Evolutionary conservation across 1,284 basidiomycete species (phyloP).

Genomic region (Apiotrichum gracile): DNA sequence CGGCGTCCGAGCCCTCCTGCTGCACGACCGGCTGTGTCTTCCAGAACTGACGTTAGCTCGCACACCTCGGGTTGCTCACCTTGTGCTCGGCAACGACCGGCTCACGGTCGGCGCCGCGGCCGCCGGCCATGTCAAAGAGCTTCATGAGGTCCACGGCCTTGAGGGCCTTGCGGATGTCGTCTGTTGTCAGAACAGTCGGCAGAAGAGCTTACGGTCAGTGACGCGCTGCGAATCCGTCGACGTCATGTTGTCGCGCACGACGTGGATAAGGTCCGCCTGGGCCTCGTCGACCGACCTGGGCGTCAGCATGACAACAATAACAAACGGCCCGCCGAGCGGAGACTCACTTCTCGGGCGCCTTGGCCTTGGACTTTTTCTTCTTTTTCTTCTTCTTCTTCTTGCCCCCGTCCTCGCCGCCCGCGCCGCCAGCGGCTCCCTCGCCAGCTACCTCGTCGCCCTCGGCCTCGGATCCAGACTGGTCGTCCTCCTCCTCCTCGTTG

Average conservation of each 20-base stretch:
- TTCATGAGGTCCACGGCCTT: conserved; percentile 48
- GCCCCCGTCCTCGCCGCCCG: conserved; percentile 16
- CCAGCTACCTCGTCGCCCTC: conserved; percentile 11
- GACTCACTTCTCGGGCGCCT: conserved; percentile 32
- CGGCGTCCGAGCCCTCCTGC: conserved; percentile 51
- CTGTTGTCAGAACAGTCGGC: conserved; percentile 12
- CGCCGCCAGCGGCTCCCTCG: conserved; percentile 17
- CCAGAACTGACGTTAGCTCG: conserved; percentile 66
- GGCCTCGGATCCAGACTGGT: conserved; percentile 7
- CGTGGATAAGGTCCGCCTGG: conserved; percentile 7
- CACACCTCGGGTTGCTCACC: conserved; percentile 48
- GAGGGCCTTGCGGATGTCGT: conserved; percentile 43
- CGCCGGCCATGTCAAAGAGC: conserved; percentile 44
- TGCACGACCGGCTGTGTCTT: conserved; percentile 92
- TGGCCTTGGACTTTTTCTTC: conserved; percentile 36
- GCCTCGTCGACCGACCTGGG: conserved; percentile 37
- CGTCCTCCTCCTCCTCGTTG: conserved; percentile 12
- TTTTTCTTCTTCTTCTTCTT: conserved; percentile 25
- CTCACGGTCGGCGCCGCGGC: conserved; percentile 58
- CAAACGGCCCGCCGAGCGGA: not conserved
- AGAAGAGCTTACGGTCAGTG: not conserved
- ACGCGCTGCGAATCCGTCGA: not conserved
- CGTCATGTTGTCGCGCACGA: conserved; percentile 12
- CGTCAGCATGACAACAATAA: conserved; percentile 20
- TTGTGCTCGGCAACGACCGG: conserved; percentile 74